Percentiles rank a stretch among this genome's conserved stretches.
Conservation (phyloP, 352 stramenopile genomes). For the Pseudoperonospora humuli region DNA sequence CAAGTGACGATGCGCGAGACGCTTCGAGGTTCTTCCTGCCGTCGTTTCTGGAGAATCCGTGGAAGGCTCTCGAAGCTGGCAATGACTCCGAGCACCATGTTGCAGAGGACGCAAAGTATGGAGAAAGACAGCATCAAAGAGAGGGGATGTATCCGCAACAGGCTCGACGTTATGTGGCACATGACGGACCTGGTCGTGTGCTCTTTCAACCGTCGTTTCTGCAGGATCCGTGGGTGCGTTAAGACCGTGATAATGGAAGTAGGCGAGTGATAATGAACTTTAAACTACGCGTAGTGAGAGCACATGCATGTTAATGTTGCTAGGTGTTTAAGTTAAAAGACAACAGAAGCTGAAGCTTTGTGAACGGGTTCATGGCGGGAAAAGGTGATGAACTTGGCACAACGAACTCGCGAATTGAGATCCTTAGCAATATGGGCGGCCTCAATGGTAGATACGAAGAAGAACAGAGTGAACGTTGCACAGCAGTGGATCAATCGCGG, state of each 20-base stretch:
- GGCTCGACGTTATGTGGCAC: constrained; percentile 1
- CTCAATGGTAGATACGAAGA: constrained; percentile 34
- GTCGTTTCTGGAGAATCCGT: constrained; percentile 64
- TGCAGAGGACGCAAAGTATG: not conserved
- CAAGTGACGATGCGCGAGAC: constrained; percentile 35
- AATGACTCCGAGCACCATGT: not conserved
- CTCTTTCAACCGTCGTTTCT: constrained; percentile 72
- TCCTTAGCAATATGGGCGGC: constrained; percentile 32
- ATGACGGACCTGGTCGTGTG: constrained; percentile 33
- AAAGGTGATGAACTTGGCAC: constrained; percentile 38
- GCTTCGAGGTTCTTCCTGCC: constrained; percentile 50
- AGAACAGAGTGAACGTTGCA: constrained; percentile 35
- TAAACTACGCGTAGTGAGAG: not conserved
- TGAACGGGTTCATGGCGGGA: constrained; percentile 17
- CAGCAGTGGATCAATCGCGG: constrained; percentile 32
- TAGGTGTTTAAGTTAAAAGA: constrained; percentile 7
- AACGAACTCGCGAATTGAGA: constrained; percentile 30
- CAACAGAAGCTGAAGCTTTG: constrained; percentile 19
- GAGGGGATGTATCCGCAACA: constrained; percentile 16
- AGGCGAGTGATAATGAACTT: constrained; percentile 3
- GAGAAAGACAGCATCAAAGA: constrained; percentile 2
- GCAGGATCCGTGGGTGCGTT: constrained; percentile 42
- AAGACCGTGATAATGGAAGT: not conserved
- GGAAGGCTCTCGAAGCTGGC: constrained; percentile 28
- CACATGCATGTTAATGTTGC: not conserved